Evolutionary conservation across 495 filamentous ascomycete genomes (phyloP), one percentile per base, ranked within the genome.

Genomic region (Thermothielavioides terrestris): DNA sequence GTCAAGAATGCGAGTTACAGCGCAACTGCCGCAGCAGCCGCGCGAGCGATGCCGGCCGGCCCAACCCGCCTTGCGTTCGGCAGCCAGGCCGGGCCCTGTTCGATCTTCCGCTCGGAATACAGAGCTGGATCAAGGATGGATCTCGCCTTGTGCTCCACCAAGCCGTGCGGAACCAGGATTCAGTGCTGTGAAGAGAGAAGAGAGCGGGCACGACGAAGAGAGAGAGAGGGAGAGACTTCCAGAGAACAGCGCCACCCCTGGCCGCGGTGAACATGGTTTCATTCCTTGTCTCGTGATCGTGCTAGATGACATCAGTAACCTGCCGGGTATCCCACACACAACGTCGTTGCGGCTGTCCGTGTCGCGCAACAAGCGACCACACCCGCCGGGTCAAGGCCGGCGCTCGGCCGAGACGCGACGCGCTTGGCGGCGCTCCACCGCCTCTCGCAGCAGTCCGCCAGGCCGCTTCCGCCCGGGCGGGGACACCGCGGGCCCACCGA

Each of bases 131-230:
- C 76, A 80, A 78, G 76, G 77, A 80, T 74, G 64, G 73, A 58
- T 76, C 77, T 77, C 76, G 74, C 77, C 76, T 78, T 78, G 77
- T 75, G 70, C 76, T 78, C 75, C 77, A 78, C 75, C 75, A 74
- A 66, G 73, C 70, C 74, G 69, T 72, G 76, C 75, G 71, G 73
- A 68, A 52, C n/a, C n/a, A n/a, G n/a, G n/a, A n/a, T n/a, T n/a
- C n/a, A n/a, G n/a, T 44, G 32, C 32, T 46, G 23, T 34, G 25
- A n/a, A 32, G 22, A 14, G 26, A 38, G 31, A 31, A 42, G 26
- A 38, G 51, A 27, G 15, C 34, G 34, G n/a, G 38, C 18, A 43
- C 17, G 22, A 21, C 15, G 28, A 35, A 43, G 30, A 6, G 22
- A 37, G 31, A 23, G 27, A 39, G 44, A 20, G 28, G 38, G 38